phyloP scores from a whole-genome alignment of 768 basidiomycete genomes.

The Lepiota brunneoincarnata region DNA sequence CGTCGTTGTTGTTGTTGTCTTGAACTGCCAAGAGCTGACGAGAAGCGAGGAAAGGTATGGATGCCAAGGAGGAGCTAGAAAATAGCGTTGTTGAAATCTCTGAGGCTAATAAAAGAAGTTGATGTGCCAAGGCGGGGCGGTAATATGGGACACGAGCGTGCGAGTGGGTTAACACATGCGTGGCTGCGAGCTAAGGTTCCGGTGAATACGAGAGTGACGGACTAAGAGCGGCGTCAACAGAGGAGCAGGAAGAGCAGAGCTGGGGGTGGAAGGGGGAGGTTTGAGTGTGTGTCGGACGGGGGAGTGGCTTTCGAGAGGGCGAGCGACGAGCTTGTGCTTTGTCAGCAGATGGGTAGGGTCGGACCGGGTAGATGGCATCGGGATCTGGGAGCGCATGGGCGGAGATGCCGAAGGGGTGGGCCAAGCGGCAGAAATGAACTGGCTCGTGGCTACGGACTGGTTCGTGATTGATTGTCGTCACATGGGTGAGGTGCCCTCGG shows the following conservation, averaged over 20 bases:
- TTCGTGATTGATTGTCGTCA: slow-evolving; percentile 13
- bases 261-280: neutral
- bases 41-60: neutral
- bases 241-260: neutral
- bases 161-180: slow-evolving; percentile 4
- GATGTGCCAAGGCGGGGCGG: slow-evolving; percentile 3
- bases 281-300: neutral
- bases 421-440: neutral
- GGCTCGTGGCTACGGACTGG: neutral
- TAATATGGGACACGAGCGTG: slow-evolving; percentile 6
- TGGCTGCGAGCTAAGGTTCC: neutral
- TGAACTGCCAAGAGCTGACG: slow-evolving; percentile 4
- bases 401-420: slow-evolving; percentile 3
- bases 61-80: slow-evolving; percentile 8
- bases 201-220: neutral
- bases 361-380: slow-evolving; percentile 16
- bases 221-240: neutral
- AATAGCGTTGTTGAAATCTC: slow-evolving; percentile 1
- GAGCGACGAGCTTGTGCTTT: neutral
- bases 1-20: neutral
- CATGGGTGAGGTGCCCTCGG: slow-evolving; percentile 1
- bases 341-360: slow-evolving; percentile 7
- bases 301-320: no score
- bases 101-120: slow-evolving; percentile 7
- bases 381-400: slow-evolving; percentile 11